These are phyloP conservation scores for Anisogramma anomala DNA, from an alignment of 2,329 filamentous ascomycete genomes.

Conservation along the genomic window DNA sequence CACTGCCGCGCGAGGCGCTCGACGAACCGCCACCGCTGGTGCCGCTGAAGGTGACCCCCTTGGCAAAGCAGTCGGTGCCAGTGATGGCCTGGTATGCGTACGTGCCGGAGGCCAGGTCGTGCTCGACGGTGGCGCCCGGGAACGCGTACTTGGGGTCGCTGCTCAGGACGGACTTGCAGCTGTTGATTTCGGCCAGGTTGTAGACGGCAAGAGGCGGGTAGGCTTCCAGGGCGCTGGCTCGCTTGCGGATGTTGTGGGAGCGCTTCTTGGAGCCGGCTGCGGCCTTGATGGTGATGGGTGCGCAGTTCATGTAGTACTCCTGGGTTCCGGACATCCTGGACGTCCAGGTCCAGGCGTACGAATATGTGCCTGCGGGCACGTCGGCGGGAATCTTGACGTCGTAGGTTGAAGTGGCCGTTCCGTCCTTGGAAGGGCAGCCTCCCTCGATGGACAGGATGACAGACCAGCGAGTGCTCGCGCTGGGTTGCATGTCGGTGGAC, in stretches of 20 bases:
- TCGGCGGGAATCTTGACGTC: conserved; percentile 59
- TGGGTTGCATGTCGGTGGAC: conserved; percentile 63
- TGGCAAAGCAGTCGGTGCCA: conserved; percentile 11
- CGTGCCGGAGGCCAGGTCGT: conserved; percentile 6
- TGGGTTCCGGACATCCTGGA: conserved; percentile 77
- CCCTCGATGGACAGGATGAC: conserved; percentile 84
- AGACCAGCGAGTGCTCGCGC: conserved; percentile 60
- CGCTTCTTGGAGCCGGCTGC: conserved; percentile 15
- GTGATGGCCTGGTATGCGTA: conserved; percentile 5
- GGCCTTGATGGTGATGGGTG: conserved; percentile 52
- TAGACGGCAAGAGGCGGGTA: conserved; percentile 54
- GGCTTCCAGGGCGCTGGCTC: conserved; percentile 24
- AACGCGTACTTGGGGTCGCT: conserved; percentile 53
- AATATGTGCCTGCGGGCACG: conserved; percentile 64
- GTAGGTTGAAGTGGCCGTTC: conserved; percentile 47
- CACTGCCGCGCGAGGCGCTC: conserved; percentile 22
- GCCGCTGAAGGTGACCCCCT: conserved; percentile 11
- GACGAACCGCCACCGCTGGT: conserved; percentile 26
- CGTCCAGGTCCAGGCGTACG: conserved; percentile 78
- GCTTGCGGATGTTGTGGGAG: conserved; percentile 11
- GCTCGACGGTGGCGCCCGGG: conserved; percentile 44
- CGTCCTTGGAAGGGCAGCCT: conserved; percentile 60
- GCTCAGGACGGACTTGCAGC: conserved; percentile 46
- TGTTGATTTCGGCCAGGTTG: conserved; percentile 53
- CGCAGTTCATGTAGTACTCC: conserved; percentile 98